These are phyloP conservation scores for Astragalus membranaceus DNA, from an alignment of 306 rosid genomes.

Conservation along the genomic window DNA sequence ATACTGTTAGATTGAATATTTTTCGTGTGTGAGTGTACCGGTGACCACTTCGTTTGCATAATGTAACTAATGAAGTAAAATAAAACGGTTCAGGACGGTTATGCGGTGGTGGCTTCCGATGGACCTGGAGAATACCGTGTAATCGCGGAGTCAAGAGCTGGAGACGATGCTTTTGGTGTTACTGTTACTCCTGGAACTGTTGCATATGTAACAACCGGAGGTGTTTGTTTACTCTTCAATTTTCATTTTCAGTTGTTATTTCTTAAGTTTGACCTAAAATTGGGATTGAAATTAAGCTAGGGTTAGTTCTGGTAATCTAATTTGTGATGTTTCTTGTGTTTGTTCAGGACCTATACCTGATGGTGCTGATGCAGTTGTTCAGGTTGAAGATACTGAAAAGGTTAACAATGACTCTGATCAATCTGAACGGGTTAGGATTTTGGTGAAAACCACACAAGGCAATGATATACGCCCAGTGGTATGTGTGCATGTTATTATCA, in stretches of 20 bases:
- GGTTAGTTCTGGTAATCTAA: not conserved
- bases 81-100: slow-evolving; percentile 56
- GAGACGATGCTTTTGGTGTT: slow-evolving; percentile 60
- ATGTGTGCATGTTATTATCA: slow-evolving; percentile 27
- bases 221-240: slow-evolving; percentile 17
- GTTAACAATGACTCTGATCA: slow-evolving; percentile 27
- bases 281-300: not conserved
- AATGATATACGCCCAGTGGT: slow-evolving; percentile 88
- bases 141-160: slow-evolving; percentile 73
- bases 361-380: slow-evolving; percentile 97
- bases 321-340: not conserved
- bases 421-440: slow-evolving; percentile 45
- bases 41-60: too few relatives aligned
- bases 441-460: slow-evolving; percentile 52
- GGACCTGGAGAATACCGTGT: slow-evolving; percentile 86
- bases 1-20: too few relatives aligned
- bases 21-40: too few relatives aligned
- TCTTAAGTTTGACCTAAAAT: not conserved
- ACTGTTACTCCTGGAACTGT: slow-evolving; percentile 60
- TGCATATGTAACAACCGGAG: slow-evolving; percentile 91
- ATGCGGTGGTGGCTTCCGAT: slow-evolving; percentile 79
- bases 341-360: slow-evolving; percentile 83
- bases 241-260: not conserved
- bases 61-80: not conserved
- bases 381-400: slow-evolving; percentile 78